A percentile compares a stretch with the other conserved stretches of the same genome.
phyloP scores from a whole-genome alignment of 2,329 filamentous ascomycete species.

The Thelonectria olida region DNA sequence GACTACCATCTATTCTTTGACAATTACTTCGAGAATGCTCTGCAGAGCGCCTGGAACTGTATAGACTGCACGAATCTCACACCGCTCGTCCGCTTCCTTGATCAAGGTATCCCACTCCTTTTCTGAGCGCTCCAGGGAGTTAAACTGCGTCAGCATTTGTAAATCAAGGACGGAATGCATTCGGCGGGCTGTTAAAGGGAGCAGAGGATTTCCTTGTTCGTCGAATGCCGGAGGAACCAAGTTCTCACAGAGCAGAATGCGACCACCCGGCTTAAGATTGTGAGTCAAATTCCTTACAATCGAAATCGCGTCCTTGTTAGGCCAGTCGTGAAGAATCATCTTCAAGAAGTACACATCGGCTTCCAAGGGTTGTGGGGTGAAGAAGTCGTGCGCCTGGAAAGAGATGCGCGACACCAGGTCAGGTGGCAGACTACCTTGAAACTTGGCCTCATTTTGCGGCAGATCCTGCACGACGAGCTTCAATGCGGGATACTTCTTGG shows the following conservation, averaged over 20 bases:
- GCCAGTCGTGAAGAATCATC: slow-evolving; percentile 65
- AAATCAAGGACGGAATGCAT: slow-evolving; percentile 43
- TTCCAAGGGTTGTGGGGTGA: slow-evolving; percentile 47
- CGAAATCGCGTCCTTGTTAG: slow-evolving; percentile 52
- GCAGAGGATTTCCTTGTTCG: slow-evolving; percentile 16
- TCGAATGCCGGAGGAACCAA: slow-evolving; percentile 39
- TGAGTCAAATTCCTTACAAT: slow-evolving; percentile 43
- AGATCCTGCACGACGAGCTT: slow-evolving; percentile 62
- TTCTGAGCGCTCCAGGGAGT: not conserved
- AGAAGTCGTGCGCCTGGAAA: slow-evolving; percentile 51
- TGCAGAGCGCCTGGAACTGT: not conserved
- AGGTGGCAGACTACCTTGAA: not conserved
- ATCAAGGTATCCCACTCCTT: not conserved
- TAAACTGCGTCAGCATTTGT: slow-evolving; percentile 49
- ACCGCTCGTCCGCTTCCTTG: not conserved
- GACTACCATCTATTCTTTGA: not conserved
- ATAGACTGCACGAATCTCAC: not conserved
- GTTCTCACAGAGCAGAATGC: slow-evolving; percentile 38
- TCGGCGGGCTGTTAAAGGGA: slow-evolving; percentile 1
- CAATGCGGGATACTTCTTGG: slow-evolving; percentile 34
- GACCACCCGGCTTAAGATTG: not conserved
- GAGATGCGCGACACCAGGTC: slow-evolving; percentile 38
- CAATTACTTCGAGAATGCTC: not conserved
- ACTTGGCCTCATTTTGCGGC: slow-evolving; percentile 45
- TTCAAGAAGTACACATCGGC: slow-evolving; percentile 64